Percentiles rank a stretch among this genome's conserved stretches.
Evolutionary conservation across 305 asterid genomes (phyloP).

Genomic region (Vinca major): DNA sequence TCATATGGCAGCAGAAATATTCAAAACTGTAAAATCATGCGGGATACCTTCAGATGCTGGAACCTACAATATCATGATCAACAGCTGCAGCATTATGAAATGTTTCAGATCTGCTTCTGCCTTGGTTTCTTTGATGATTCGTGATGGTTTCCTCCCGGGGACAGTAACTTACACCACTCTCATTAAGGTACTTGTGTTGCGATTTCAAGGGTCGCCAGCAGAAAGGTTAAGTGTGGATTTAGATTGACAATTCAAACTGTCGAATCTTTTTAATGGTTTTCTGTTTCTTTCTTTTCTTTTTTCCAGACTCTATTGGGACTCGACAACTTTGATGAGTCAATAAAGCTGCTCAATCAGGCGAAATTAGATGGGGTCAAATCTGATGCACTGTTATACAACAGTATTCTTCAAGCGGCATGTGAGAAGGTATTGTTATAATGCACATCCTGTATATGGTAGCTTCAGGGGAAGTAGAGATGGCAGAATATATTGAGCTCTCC

Average conservation of each 20-base stretch:
- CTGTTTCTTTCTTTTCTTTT: no score
- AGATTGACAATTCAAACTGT: neutral
- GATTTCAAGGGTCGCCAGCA: neutral
- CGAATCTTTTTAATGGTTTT: slow-evolving; percentile 4
- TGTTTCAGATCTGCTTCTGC: slow-evolving; percentile 64
- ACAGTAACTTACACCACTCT: slow-evolving; percentile 48
- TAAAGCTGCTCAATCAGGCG: slow-evolving; percentile 41
- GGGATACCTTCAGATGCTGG: slow-evolving; percentile 45
- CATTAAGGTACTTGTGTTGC: slow-evolving; percentile 44
- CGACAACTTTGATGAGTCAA: slow-evolving; percentile 47
- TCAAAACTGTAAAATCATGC: slow-evolving; percentile 50
- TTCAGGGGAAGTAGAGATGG: neutral
- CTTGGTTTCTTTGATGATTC: slow-evolving; percentile 63
- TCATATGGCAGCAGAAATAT: slow-evolving; percentile 44
- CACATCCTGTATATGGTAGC: neutral
- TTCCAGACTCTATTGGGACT: slow-evolving; percentile 40
- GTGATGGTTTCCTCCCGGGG: slow-evolving; percentile 43
- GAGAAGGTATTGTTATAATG: slow-evolving; percentile 36
- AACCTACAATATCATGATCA: slow-evolving; percentile 62
- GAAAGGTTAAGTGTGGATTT: no score
- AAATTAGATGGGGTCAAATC: slow-evolving; percentile 44
- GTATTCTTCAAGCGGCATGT: slow-evolving; percentile 53
- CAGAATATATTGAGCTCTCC: neutral
- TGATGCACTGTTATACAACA: slow-evolving; percentile 54
- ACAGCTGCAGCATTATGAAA: slow-evolving; percentile 46